Evolutionary conservation across 345 rosid genomes (phyloP), one percentile per base, ranked within the genome.

Genomic region (Reutealis trisperma): DNA sequence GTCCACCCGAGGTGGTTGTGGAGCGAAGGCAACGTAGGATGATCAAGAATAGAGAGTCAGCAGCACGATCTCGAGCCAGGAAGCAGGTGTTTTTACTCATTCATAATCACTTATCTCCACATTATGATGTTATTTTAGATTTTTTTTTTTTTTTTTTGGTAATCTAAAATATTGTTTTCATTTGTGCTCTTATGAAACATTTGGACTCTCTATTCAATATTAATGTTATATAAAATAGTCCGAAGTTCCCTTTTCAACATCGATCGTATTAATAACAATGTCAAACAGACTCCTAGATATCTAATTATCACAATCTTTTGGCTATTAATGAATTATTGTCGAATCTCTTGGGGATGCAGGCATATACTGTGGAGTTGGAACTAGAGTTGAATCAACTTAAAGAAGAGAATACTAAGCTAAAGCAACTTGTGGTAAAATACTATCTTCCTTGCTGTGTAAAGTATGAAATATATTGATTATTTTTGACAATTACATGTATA

Each of bases 31-130:
- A 90, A 54, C 91, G 95, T 0, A 83, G 98, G 78, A 93, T 95
- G 97, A 95, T 95, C 11, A 93, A 95, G 88, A 95, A 95, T 70
- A 85, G 96, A 8, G 99, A 95, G 70, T 95, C 99, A 0, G 99
- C 97, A 1, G 97, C 98, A 21, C 75, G 99, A 44, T 95, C 99
- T n/a, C 88, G 99, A 13, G 99, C 99, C 18, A 83, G 99, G 79
- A 91, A 89, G 81, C 99, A 93, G 90, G 99, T 94, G 25, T 52
- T n/a, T n/a, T 2, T 24, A 14, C 18, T 57, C 49, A 32, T 32
- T 24, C 34, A 25, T 69, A 37, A 37, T 37, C 41, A 37, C 41
- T 37, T 37, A 37, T 37, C 6, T 4, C 6, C 6, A 37, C 6
- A 6, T 37, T 37, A 37, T 27, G 30, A 27, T 27, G 30, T 27